Percentiles rank a stretch among this genome's conserved stretches.
These are phyloP conservation scores for Whalleya microplaca DNA, from an alignment of 2,329 filamentous ascomycete species.

Conservation along the genomic window DNA sequence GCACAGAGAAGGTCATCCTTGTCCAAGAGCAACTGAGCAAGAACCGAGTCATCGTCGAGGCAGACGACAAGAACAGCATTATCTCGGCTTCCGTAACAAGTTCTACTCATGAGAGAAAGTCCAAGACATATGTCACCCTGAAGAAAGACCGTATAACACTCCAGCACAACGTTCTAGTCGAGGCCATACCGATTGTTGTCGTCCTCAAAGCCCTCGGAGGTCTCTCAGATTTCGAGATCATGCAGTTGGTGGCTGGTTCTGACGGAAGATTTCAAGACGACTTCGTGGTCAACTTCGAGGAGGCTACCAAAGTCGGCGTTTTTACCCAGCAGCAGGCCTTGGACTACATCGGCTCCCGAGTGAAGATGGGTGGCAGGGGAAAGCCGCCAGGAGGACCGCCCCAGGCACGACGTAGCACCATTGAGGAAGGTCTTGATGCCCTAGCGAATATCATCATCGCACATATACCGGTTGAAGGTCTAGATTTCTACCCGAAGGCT, in stretches of 20 bases:
- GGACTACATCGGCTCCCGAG: conserved; percentile 84
- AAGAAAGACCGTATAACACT: conserved; percentile 93
- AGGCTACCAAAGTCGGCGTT: conserved; percentile 80
- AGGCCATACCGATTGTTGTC: conserved; percentile 94
- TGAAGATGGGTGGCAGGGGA: conserved; percentile 80
- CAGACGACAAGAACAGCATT: conserved; percentile 86
- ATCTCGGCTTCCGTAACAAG: conserved; percentile 96
- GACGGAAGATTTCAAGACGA: conserved; percentile 92
- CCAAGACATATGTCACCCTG: conserved; percentile 92
- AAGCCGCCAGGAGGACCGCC: conserved; percentile 55
- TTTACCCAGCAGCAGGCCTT: conserved; percentile 94
- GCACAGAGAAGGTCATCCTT: conserved; percentile 97
- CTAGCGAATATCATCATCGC: conserved; percentile 92
- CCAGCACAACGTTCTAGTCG: conserved; percentile 89
- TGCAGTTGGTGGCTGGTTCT: conserved; percentile 85
- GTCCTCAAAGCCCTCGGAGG: conserved; percentile 92
- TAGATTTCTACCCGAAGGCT: conserved; percentile 96
- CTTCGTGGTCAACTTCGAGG: conserved; percentile 94
- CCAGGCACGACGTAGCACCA: conserved; percentile 72
- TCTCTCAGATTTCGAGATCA: conserved; percentile 91
- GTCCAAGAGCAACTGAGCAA: conserved; percentile 99
- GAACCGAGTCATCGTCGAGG: conserved; percentile 97
- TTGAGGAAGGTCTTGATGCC: conserved; percentile 91
- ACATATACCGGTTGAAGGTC: conserved; percentile 86
- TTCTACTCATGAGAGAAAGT: conserved; percentile 96